Evolutionary conservation across 495 filamentous ascomycete species (phyloP).

Genomic region (Trichoderma orchidacearum): DNA sequence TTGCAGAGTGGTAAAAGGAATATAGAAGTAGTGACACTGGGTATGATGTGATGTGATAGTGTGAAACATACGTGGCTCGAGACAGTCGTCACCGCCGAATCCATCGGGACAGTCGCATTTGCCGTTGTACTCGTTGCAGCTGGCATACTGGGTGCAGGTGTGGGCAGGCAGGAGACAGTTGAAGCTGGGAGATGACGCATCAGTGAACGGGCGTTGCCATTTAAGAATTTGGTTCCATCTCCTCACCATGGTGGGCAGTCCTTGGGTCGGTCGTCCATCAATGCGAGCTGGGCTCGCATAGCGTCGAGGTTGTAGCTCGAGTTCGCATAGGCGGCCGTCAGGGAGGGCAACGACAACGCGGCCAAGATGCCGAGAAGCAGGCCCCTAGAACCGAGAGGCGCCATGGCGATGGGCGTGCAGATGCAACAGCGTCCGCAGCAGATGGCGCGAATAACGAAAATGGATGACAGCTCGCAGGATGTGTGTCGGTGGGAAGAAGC

Average conservation of each 20-base stretch:
- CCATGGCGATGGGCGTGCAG: conserved; percentile 20
- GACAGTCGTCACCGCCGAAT: conserved; percentile 87
- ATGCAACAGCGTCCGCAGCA: neutral
- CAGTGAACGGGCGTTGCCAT: neutral
- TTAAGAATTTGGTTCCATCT: neutral
- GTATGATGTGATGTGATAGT: neutral
- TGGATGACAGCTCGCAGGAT: no score
- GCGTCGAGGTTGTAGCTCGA: conserved; percentile 33
- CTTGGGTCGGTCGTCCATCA: conserved; percentile 39
- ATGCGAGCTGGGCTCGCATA: conserved; percentile 33
- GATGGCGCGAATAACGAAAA: neutral
- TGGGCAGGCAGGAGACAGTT: conserved; percentile 94
- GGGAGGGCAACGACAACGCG: conserved; percentile 27
- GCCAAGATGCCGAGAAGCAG: conserved; percentile 18
- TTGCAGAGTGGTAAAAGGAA: no score
- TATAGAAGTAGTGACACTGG: no score
- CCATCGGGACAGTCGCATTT: conserved; percentile 86
- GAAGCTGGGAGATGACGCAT: conserved; percentile 45
- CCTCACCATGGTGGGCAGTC: conserved; percentile 54
- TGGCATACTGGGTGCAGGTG: conserved; percentile 74
- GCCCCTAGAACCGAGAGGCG: conserved; percentile 16
- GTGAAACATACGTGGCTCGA: conserved; percentile 47
- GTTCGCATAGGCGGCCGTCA: conserved; percentile 19
- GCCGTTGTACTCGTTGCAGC: conserved; percentile 75
- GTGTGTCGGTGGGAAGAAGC: neutral